Base-by-base conservation (phyloP, 2,329 filamentous ascomycete species). In the Epichloe scottii region DNA sequence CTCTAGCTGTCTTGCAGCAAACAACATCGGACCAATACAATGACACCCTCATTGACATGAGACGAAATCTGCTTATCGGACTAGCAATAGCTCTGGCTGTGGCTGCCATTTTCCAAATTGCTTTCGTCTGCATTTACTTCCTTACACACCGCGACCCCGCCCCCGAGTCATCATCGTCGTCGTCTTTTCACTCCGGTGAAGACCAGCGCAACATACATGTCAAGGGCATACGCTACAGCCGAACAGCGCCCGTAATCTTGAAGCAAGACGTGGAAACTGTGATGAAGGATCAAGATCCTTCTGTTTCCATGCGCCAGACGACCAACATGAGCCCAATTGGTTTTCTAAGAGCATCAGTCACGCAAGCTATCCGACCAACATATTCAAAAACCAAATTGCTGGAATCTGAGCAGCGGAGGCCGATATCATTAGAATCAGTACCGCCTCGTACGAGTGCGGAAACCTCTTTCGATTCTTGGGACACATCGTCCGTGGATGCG, bases 391-490 rank as follows among this genome's bases (percentile, higher is more conserved):
- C 76, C 2, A 72, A 72, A 45, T 66, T 84, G 35, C 64, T 84
- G 2, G 66, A 71, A 14, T 57, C 61, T 5, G 68, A 72, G 49
- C 69, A 66, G 21, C 67, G 68, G 23, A 69, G 76, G 21, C 63
- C 71, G 3, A 57, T 66, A 6, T 82, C 79, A 1, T 62, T 76
- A 10, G 74, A 78, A 5, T 76, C 75, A 0, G 63, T 59, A 40
- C 54, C 60, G 7, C 63, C 67, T 44, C 62, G 62, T 15, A 65
- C 65, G 38, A 67, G 67, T 37, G 59, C 63, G 14, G 76, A 78
- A n/a, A 82, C 85, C 54, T 78, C 79, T 1, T 88, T 89, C 59
- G 85, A 88, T 58, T 81, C 77, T 2, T 89, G 85, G 85, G 84
- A 89, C 59, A 87, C 82, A 0, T 85, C 82, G 0, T 72, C 74